Conservation (phyloP, 148 eudicot genomes). For the Amaranthus hypochondriacus region DNA sequence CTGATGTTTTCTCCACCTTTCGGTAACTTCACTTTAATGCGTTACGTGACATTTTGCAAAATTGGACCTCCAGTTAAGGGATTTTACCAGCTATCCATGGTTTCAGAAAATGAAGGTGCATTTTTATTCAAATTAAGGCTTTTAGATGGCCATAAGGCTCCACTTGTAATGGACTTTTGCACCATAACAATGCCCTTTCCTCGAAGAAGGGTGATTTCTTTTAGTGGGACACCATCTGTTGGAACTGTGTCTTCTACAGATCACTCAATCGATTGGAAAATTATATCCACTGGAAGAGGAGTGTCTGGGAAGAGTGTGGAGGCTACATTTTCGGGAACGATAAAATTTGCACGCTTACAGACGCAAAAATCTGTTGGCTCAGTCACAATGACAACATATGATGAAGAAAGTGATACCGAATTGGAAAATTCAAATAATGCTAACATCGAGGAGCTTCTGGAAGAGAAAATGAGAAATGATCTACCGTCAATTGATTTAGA, state of each 20-base stretch:
- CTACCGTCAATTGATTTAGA: constrained; percentile 87
- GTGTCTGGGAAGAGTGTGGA: constrained; percentile 84
- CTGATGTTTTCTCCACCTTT: constrained; percentile 86
- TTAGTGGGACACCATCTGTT: constrained; percentile 86
- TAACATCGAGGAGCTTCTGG: constrained; percentile 72
- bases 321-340: constrained; percentile 93
- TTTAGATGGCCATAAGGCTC: constrained; percentile 88
- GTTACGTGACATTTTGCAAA: constrained; percentile 63
- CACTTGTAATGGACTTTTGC: constrained; percentile 85
- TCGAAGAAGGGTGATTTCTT: constrained; percentile 67
- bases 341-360: constrained; percentile 80
- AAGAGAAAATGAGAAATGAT: constrained; percentile 79
- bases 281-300: constrained; percentile 70
- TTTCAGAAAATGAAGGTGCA: constrained; percentile 99
- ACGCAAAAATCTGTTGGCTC: constrained; percentile 47
- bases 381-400: constrained; percentile 37
- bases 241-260: constrained; percentile 79
- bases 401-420: constrained; percentile 85
- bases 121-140: constrained; percentile 78
- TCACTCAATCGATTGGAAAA: constrained; percentile 89
- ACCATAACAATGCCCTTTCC: constrained; percentile 97
- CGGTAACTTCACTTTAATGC: constrained; percentile 80
- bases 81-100: constrained; percentile 96
- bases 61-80: constrained; percentile 87
- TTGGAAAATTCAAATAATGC: constrained; percentile 49